A percentile compares a stretch with the other conserved stretches of the same genome.
These are phyloP conservation scores for Stylonectria norvegica DNA, from an alignment of 2,329 filamentous ascomycete species.

Conservation along the genomic window DNA sequence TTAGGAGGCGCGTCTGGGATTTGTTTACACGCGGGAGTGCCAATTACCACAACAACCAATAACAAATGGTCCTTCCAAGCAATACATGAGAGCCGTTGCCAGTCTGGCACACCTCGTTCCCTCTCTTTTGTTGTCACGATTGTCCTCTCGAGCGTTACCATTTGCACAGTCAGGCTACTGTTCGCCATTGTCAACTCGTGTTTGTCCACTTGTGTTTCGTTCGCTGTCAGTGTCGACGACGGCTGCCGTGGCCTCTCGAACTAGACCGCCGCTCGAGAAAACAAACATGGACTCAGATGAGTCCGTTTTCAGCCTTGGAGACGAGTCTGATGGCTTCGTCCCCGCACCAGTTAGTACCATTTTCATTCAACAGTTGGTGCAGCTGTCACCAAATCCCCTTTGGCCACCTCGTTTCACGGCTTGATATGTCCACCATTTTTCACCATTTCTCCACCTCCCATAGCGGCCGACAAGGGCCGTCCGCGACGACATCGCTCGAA, in stretches of 20 bases:
- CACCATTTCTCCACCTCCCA: no score
- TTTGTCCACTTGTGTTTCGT: conserved; percentile 20
- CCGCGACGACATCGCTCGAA: no score
- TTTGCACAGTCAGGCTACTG: conserved; percentile 16
- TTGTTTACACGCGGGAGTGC: conserved; percentile 29
- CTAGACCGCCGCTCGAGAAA: conserved; percentile 15
- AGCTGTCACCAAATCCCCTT: not conserved
- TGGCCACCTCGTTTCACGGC: no score
- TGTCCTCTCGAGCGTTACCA: conserved; percentile 21
- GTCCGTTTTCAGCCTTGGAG: conserved; percentile 37
- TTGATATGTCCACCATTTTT: no score
- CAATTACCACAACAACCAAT: conserved; percentile 28
- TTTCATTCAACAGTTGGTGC: conserved; percentile 2
- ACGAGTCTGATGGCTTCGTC: conserved; percentile 42
- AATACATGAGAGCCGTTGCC: not conserved
- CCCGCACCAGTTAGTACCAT: conserved; percentile 36
- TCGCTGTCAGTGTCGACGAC: conserved; percentile 16
- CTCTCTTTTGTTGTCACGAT: conserved; percentile 24
- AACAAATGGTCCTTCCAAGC: conserved; percentile 15
- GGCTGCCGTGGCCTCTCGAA: conserved; percentile 14
- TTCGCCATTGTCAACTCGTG: conserved; percentile 13
- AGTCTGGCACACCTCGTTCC: conserved; percentile 23
- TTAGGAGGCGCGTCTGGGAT: conserved; percentile 24
- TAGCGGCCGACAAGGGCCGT: no score
- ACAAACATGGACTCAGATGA: conserved; percentile 58